phyloP scores from a whole-genome alignment of 1,284 basidiomycete genomes.

The Apiotrichum siamense region DNA sequence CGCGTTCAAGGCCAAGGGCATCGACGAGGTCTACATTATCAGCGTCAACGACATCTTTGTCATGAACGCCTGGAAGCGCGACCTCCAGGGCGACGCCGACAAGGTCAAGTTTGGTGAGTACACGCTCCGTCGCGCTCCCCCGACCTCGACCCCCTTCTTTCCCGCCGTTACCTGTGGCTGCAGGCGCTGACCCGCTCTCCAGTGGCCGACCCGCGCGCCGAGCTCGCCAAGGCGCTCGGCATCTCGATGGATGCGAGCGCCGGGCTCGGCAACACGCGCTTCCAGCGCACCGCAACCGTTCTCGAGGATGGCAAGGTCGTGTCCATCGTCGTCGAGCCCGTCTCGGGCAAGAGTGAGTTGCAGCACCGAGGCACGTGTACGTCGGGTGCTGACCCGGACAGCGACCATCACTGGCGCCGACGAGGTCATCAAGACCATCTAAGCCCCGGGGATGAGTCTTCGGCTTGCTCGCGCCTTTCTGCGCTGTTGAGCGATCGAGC shows the following conservation, averaged over 20 bases:
- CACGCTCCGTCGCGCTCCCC: too few species aligned
- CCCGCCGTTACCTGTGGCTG: neutral
- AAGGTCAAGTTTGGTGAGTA: slow-evolving; percentile 42
- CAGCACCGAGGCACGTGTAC: neutral
- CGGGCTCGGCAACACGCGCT: slow-evolving; percentile 59
- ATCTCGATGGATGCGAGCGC: slow-evolving; percentile 60
- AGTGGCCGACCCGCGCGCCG: slow-evolving; percentile 62
- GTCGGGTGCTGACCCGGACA: slow-evolving; percentile 12
- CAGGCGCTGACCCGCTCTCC: neutral
- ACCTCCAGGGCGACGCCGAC: slow-evolving; percentile 49
- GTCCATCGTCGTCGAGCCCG: slow-evolving; percentile 57
- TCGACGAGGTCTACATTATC: slow-evolving; percentile 62
- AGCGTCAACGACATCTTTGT: slow-evolving; percentile 65
- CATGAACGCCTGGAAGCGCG: slow-evolving; percentile 62
- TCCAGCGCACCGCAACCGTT: slow-evolving; percentile 54
- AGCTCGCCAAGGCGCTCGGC: slow-evolving; percentile 57
- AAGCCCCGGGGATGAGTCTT: neutral
- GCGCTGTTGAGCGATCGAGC: too few species aligned
- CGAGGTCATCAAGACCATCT: slow-evolving; percentile 55
- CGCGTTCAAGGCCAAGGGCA: slow-evolving; percentile 62
- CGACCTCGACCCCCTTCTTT: neutral
- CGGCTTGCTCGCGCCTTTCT: too few species aligned
- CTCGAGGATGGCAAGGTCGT: slow-evolving; percentile 55
- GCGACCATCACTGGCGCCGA: slow-evolving; percentile 59
- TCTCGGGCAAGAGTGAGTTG: slow-evolving; percentile 50